Base-by-base conservation (phyloP, 2,329 filamentous ascomycete genomes). In the Xylariaceae sp. region DNA sequence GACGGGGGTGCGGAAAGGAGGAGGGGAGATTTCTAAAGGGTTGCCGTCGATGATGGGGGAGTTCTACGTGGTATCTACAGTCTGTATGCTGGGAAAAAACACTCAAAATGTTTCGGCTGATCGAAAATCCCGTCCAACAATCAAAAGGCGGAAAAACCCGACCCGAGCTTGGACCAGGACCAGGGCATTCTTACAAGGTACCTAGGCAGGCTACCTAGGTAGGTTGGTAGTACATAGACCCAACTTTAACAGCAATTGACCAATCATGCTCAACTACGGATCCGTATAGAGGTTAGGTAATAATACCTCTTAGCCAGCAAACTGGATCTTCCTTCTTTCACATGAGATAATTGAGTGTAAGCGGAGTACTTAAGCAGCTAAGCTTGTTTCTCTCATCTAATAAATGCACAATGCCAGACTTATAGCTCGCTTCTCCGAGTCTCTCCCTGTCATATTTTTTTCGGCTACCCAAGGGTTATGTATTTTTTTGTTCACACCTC, bases 71-170 rank as follows among this genome's bases (percentile, higher is more conserved):
- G 57, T 60, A 57, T 57, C 57, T 49, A 51, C 51, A 44, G 55
- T 57, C 57, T 49, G 51, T 51, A 44, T 45, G 41, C 9, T 70
- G 70, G 76, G 77, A 78, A 78, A 79, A 78, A 75, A 64, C 68
- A 75, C 75, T 79, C 77, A 77, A 76, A 72, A 14, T 20, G 49
- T 53, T 50, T 65, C 63, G 62, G 61, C 63, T 60, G 59, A 60
- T 61, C 64, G 55, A 70, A 62, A 65, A 57, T 57, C 47, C 42
- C 48, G 26, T 40, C 42, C 40, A 26, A 7, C 37, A 46, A 53
- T 55, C 42, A 51, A 46, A 55, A 56, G 61, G 70, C 69, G 66
- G 67, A 69, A 70, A 70, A 69, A 68, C 65, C 66, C 65, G 67
- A 67, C 61, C 66, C 65, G 67, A 64, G 62, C 56, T 59, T 59